Conservation (phyloP, 2,329 filamentous ascomycete genomes). For the Metarhizium brunneum region DNA sequence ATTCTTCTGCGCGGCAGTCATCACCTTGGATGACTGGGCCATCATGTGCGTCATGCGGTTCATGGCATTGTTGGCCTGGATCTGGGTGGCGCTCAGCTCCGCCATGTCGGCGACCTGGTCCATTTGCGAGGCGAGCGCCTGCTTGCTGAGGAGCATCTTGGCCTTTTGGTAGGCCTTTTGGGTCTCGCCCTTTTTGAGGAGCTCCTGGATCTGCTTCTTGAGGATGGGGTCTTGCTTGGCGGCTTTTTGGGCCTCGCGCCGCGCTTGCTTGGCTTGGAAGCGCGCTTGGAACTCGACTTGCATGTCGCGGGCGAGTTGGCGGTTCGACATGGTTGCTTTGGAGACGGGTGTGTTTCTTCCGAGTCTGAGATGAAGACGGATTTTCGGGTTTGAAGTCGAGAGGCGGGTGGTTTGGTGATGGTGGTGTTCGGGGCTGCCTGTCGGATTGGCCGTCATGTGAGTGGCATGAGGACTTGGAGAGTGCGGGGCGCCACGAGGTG, state of each 20-base stretch:
- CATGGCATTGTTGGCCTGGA: conserved; percentile 56
- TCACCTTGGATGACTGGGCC: conserved; percentile 48
- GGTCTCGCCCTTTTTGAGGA: conserved; percentile 55
- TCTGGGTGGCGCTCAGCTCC: conserved; percentile 49
- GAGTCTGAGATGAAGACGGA: not conserved
- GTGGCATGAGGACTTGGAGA: not conserved
- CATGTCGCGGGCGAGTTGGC: conserved; percentile 50
- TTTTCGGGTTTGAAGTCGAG: not conserved
- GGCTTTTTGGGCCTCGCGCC: conserved; percentile 51
- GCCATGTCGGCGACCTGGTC: conserved; percentile 57
- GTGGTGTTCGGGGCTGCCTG: not conserved
- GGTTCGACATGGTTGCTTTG: conserved; percentile 41
- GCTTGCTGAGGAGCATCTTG: conserved; percentile 52
- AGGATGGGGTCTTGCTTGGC: conserved; percentile 51
- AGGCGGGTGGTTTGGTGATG: too few relatives aligned
- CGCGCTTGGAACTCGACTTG: conserved; percentile 55
- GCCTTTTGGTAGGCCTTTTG: conserved; percentile 54
- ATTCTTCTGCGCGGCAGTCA: conserved; percentile 48
- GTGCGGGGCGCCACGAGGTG: conserved; percentile 11
- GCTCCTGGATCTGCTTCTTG: conserved; percentile 54
- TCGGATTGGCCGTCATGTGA: conserved; percentile 7
- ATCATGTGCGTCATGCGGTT: conserved; percentile 58
- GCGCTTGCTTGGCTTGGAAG: conserved; percentile 54
- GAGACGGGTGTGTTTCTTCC: not conserved
- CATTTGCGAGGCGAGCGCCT: conserved; percentile 54